Conservation (phyloP, 768 basidiomycete species). For the Hydnum rufescens region DNA sequence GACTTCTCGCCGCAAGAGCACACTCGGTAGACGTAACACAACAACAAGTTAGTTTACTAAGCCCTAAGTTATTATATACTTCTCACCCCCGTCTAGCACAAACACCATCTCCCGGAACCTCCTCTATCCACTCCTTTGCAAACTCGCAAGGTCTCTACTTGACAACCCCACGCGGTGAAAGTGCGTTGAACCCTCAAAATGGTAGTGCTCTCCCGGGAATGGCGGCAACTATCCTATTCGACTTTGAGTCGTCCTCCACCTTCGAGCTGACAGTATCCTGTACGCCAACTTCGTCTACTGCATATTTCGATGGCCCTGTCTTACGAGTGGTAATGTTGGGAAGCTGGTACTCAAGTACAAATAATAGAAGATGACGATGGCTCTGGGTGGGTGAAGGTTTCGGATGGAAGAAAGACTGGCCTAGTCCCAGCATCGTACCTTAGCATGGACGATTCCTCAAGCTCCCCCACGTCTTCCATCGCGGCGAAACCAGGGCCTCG, state of each 20-base stretch:
- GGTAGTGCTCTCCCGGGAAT: no score
- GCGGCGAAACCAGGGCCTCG: not conserved
- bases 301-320: not conserved
- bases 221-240: constrained; percentile 45
- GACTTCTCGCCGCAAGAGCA: not conserved
- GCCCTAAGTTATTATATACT: not conserved
- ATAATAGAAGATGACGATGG: constrained; percentile 69
- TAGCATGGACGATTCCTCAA: constrained; percentile 19
- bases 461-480: not conserved
- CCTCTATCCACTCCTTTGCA: constrained; percentile 30
- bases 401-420: constrained; percentile 37
- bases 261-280: constrained; percentile 47
- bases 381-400: constrained; percentile 71
- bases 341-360: constrained; percentile 38
- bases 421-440: constrained; percentile 77
- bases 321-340: constrained; percentile 4
- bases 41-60: not conserved
- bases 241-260: constrained; percentile 52
- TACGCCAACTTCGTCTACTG: no score
- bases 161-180: constrained; percentile 17
- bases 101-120: constrained; percentile 25
- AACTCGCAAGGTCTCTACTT: constrained; percentile 12
- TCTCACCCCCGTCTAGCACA: not conserved
- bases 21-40: not conserved
- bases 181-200: no score